Base-by-base conservation (phyloP, 2,329 filamentous ascomycete species). In the Teratosphaeria epicoccoides region DNA sequence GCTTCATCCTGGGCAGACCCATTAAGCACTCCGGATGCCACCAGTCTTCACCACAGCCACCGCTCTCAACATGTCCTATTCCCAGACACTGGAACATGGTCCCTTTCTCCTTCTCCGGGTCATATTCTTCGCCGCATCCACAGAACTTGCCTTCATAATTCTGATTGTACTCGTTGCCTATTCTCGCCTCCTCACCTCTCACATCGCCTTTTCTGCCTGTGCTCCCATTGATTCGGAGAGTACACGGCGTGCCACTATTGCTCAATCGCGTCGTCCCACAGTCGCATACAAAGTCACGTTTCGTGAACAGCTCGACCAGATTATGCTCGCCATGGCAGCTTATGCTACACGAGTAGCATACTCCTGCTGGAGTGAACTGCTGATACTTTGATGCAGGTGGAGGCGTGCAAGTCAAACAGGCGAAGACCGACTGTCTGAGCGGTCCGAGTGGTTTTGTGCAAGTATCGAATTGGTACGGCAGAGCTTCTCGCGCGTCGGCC, bases 71-170 rank as follows among this genome's bases (percentile, higher is more conserved):
- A 0, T 82, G 85, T 0, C 88, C 89, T 0, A 97, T 73, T 0
- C 91, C 91, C 2, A 97, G 69, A 65, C 93, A 98, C 68, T 98
- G 93, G 61, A 94, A 98, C 93, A 98, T 98, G 37, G 90, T 97
- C 0, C 91, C 91, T 61, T 91, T 94, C 67, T 98, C 89, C 65
- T 87, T 77, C 46, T 91, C 80, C 0, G 91, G 82, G 66, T 96
- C 86, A 66, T 98, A 98, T 54, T 90, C 82, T 63, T 90, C 85
- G 25, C 80, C 80, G 64, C 93, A 98, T 1, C 85, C 87, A 67
- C 93, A 98, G 71, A 98, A 98, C 44, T 78, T 80, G 63, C 97
- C 97, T 59, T 81, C 79, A 63, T 95, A 98, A 73, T 98, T 98
- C 55, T 96, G 87, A 64, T 96, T 95, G 73, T 98, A 98, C 61